These are phyloP conservation scores for Rubus idaeus DNA, from an alignment of 306 rosid genomes.

Conservation along the genomic window DNA sequence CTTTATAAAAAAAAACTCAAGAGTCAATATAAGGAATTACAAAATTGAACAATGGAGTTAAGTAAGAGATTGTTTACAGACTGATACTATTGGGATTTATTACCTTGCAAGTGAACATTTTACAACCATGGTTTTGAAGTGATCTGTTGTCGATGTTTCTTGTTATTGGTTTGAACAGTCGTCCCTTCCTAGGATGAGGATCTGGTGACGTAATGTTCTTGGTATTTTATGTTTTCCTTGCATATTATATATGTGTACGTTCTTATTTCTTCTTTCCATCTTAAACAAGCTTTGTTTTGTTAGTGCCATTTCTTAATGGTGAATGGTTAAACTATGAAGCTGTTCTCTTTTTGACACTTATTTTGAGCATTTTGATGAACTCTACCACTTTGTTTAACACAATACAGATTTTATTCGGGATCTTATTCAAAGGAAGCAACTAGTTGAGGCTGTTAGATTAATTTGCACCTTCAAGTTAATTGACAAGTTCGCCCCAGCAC, in stretches of 20 bases:
- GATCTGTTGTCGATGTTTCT: too few relatives aligned
- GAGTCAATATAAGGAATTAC: too few relatives aligned
- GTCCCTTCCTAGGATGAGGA: background rate
- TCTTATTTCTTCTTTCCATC: background rate
- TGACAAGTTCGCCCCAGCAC: slow-evolving; percentile 39
- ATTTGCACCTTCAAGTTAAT: slow-evolving; percentile 49
- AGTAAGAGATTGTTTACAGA: too few relatives aligned
- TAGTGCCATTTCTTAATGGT: background rate
- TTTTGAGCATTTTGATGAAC: slow-evolving; percentile 8
- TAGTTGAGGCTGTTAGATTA: slow-evolving; percentile 51
- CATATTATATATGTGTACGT: background rate
- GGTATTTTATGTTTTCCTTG: background rate
- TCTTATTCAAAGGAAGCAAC: slow-evolving; percentile 40
- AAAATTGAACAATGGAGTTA: too few relatives aligned
- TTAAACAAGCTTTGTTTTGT: background rate
- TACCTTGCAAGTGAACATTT: too few relatives aligned
- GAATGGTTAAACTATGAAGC: background rate
- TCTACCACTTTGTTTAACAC: background rate
- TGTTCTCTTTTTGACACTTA: background rate
- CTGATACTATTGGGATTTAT: too few relatives aligned
- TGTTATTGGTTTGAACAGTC: too few relatives aligned
- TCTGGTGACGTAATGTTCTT: slow-evolving; percentile 3
- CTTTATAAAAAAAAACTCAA: too few relatives aligned
- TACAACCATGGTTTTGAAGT: too few relatives aligned
- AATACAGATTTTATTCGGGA: slow-evolving; percentile 46